Base-by-base conservation (phyloP, 768 basidiomycete species). In the Mycena kentingensis region DNA sequence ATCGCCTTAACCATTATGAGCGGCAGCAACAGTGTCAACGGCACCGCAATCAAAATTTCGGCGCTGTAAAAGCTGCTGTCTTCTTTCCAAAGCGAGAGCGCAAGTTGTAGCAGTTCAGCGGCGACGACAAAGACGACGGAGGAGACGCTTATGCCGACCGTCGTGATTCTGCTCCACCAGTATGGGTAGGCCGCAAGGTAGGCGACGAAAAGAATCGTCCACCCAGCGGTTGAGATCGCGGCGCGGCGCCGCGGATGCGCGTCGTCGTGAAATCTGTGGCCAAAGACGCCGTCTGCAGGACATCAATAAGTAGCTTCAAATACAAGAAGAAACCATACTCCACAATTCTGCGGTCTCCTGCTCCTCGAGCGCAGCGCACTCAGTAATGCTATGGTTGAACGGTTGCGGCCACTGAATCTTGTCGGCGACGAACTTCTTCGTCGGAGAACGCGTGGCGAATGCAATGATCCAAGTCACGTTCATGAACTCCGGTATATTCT, bases 381-480 rank as follows among this genome's bases (percentile, higher is more conserved):
- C 62, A 16, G 61, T 66, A 3, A 48, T 61, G 22, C 52, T 63
- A 54, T 57, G 59, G 32, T 64, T 53, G 31, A 49, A 49, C 2
- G 29, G 44, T 4, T 35, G 37, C 0, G 44, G 26, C 19, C 27
- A 46, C n/a, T 50, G 46, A n/a, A 63, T 29, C 5, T 45, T 45
- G 45, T 69, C 63, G 1, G 57, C 54, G 16, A 65, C 18, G 2
- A 52, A 3, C 21, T 64, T 46, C 42, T 67, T 70, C 4, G n/a
- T 49, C 5, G 62, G 65, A 2, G 66, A 54, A 16, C 52, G 55
- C 11, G 65, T 68, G 0, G 68, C 65, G 29, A 65, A 70, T 2
- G 63, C 61, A 26, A 75, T 55, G 3, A 67, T 67, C 72, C 72
- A 73, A 8, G 58, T 63, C 10, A 75, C 55, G n/a, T 70, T 60